Conservation (phyloP, 2,329 filamentous ascomycete genomes). For the Pseudogymnoascus sp. region DNA sequence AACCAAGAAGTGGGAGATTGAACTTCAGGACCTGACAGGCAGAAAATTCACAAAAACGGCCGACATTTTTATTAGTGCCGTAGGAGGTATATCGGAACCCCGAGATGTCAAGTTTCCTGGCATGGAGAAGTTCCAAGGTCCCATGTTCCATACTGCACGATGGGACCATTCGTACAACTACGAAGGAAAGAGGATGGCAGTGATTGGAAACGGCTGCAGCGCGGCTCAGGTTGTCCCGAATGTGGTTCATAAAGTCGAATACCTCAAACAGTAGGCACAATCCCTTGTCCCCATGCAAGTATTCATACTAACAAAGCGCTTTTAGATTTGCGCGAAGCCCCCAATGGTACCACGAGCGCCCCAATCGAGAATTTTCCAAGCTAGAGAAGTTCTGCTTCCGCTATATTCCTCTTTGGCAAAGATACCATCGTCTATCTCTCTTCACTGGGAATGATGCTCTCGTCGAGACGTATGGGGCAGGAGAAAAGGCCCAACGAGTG, state of each 20-base stretch:
- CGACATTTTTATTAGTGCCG: constrained; percentile 22
- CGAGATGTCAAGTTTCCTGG: constrained; percentile 24
- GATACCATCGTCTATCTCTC: constrained; percentile 18
- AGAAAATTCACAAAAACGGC: constrained; percentile 20
- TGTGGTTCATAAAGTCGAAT: constrained; percentile 18
- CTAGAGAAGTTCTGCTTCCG: constrained; percentile 27
- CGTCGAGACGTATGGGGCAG: constrained; percentile 19
- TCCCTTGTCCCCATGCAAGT: neutral
- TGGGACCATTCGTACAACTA: constrained; percentile 25
- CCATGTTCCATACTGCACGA: constrained; percentile 26
- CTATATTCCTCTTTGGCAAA: constrained; percentile 22
- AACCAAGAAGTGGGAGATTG: constrained; percentile 24
- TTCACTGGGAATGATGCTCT: constrained; percentile 20
- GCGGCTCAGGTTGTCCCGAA: constrained; percentile 27
- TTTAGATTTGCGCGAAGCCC: constrained; percentile 16
- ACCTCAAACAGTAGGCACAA: constrained; percentile 23
- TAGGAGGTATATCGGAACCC: constrained; percentile 25
- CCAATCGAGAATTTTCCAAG: constrained; percentile 25
- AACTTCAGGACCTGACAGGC: constrained; percentile 24
- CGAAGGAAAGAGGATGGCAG: constrained; percentile 23
- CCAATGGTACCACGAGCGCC: constrained; percentile 31
- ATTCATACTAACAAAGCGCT: neutral
- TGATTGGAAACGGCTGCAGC: constrained; percentile 30
- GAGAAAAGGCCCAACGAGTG: constrained; percentile 14
- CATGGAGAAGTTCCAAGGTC: constrained; percentile 25